These are phyloP conservation scores for Fusarium musae DNA, from an alignment of 2,329 filamentous ascomycete species.

Conservation along the genomic window DNA sequence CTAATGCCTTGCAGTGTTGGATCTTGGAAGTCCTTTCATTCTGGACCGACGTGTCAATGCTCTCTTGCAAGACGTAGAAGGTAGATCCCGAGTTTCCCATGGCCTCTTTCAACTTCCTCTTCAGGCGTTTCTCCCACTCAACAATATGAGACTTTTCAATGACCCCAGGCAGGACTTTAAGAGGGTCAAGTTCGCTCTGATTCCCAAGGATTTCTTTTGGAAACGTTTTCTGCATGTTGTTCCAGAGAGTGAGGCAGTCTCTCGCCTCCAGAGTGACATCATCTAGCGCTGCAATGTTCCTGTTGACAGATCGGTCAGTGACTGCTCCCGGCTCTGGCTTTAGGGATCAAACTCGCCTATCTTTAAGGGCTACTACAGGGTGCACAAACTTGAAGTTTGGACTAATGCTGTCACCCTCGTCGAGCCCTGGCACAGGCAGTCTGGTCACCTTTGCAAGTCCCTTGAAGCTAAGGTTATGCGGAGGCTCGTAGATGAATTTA, in stretches of 20 bases:
- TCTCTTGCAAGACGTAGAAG: slow-evolving; percentile 43
- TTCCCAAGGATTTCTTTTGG: not conserved
- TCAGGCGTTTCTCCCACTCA: slow-evolving; percentile 71
- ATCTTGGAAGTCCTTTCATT: slow-evolving; percentile 13
- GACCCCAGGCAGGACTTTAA: slow-evolving; percentile 59
- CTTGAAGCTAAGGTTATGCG: slow-evolving; percentile 59
- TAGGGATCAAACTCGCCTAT: slow-evolving; percentile 54
- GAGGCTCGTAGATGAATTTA: slow-evolving; percentile 74
- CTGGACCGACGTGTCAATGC: not conserved
- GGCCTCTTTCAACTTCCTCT: slow-evolving; percentile 67
- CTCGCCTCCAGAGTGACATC: slow-evolving; percentile 77
- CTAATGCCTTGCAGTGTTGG: not conserved
- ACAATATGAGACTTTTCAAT: slow-evolving; percentile 74
- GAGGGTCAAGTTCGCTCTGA: slow-evolving; percentile 49
- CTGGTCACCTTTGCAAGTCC: slow-evolving; percentile 45
- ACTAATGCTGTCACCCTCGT: slow-evolving; percentile 54
- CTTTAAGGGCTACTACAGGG: slow-evolving; percentile 71
- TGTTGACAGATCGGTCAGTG: slow-evolving; percentile 17
- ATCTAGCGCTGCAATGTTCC: slow-evolving; percentile 69
- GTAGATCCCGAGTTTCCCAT: slow-evolving; percentile 61
- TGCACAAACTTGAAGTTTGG: slow-evolving; percentile 70
- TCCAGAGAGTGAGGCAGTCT: slow-evolving; percentile 76
- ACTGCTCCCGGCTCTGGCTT: not conserved
- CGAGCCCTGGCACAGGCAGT: slow-evolving; percentile 60
- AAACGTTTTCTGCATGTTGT: slow-evolving; percentile 64